Conservation (phyloP, 2,329 filamentous ascomycete species). For the Monosporascus cannonballus region DNA sequence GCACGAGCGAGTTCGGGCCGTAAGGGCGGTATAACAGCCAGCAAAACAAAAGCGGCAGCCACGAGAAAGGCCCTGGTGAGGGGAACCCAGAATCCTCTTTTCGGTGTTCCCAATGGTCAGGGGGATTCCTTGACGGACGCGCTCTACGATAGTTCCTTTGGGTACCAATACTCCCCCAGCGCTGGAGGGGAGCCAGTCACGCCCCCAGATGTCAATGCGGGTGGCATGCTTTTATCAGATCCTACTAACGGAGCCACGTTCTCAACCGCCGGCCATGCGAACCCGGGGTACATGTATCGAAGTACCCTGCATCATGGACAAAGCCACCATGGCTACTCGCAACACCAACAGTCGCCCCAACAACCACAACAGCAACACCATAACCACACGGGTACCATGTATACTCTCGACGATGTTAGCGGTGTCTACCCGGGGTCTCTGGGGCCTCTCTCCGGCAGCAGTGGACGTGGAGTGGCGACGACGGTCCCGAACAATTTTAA, state of each 20-base stretch:
- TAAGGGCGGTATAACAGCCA: slow-evolving; percentile 20
- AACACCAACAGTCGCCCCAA: background rate
- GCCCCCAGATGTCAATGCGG: slow-evolving; percentile 5
- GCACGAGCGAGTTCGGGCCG: slow-evolving; percentile 20
- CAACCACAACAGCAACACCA: slow-evolving; percentile 1
- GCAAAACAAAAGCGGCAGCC: slow-evolving; percentile 16
- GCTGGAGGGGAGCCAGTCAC: slow-evolving; percentile 5
- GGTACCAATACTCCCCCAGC: slow-evolving; percentile 3
- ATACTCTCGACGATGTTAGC: slow-evolving; percentile 11
- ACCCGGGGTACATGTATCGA: slow-evolving; percentile 9
- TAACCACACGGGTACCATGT: slow-evolving; percentile 3
- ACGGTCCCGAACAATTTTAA: slow-evolving; percentile 4
- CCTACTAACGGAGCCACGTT: slow-evolving; percentile 5
- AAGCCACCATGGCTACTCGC: background rate
- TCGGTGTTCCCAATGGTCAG: background rate
- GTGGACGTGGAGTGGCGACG: slow-evolving; percentile 1
- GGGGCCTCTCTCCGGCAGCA: slow-evolving; percentile 2
- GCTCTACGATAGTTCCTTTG: background rate
- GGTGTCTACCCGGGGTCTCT: slow-evolving; percentile 13
- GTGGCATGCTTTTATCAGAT: slow-evolving; percentile 7
- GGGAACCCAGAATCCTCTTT: slow-evolving; percentile 5
- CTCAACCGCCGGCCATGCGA: background rate
- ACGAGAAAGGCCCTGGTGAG: slow-evolving; percentile 6
- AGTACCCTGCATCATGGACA: slow-evolving; percentile 4
- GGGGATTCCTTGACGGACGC: background rate